Base-by-base conservation (phyloP, 768 basidiomycete species). In the Peribolospora kevripleyi region DNA sequence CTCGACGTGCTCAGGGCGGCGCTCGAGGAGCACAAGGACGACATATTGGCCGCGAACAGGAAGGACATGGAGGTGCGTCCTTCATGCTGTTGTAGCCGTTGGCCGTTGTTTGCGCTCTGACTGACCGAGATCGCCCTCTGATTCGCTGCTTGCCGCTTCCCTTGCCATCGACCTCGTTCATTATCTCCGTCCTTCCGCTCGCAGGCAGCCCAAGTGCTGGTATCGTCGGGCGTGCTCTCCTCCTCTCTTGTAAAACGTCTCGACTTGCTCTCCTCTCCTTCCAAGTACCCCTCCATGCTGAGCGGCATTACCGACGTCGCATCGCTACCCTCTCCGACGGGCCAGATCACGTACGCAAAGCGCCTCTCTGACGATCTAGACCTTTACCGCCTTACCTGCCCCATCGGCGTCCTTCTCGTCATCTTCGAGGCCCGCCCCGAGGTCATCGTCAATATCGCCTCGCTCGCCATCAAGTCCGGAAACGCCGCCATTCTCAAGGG, bases 351-450 rank as follows among this genome's bases (percentile, higher is more conserved):
- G 0, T 97, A 93, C 66, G 87, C 93, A 1, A 78, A 78, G n/a
- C 76, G 84, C 62, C 72, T 98, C 42, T 88, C 88, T 63, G 82
- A 87, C 55, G 75, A 71, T 0, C 73, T 97, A 25, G 84, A 93
- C 60, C 74, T 98, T 3, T 86, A 91, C 68, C 79, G 87, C 40
- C 82, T 97, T 1, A 84, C 91, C 0, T 97, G 91, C 64, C 90
- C 93, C 0, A 90, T 98, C 59, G 93, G 93, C 25, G 88, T 93
- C 1, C 71, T 98, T 9, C 74, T 98, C 52, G 85, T 97, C 58
- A 91, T 98, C 58, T 98, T 98, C 62, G 93, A 97, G 67, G 84
- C 91, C 3, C 75, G 91, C 39, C 93, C 93, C 1, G 93, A 98
- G 66, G 91, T 98, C 9, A 86, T 97, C 37, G 84, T 95, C 46